Evolutionary conservation across 2,329 filamentous ascomycete genomes (phyloP), one percentile per base, ranked within the genome.

Genomic region (Alternaria triticina): DNA sequence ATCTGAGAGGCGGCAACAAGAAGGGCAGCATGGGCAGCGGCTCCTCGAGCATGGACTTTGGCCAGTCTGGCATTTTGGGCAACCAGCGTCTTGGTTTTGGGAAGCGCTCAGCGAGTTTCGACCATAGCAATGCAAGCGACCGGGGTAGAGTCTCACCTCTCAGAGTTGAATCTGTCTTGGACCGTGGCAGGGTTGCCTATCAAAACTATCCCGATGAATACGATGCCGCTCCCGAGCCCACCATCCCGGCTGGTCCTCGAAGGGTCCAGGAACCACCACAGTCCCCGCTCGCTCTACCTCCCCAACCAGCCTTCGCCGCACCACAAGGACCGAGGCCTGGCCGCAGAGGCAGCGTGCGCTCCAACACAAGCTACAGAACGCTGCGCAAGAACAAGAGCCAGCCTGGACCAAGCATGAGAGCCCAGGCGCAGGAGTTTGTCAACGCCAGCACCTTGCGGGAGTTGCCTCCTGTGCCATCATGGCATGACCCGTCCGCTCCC

Each of bases 151-250:
- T 56, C 20, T 58, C 71, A 12, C 69, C 75, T 9, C 61, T 71
- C 7, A 77, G 74, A 64, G 65, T 87, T 64, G 76, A 83, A 25
- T 83, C 83, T 5, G 78, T 84, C 52, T 67, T 84, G 64, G 79
- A 81, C 50, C 77, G 83, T 62, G 81, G 81, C 15, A 76, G 82
- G 43, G 76, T 81, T 7, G 77, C 80, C n/a, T 81, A 82, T 40
- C 78, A 79, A 54, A 77, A 79, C 43, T 82, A 86, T 73, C 83
- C 85, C 69, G 83, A 86, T 70, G 87, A 91, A 71, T 89, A 90
- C 80, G 91, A 96, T 76, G 91, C 93, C 55, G 94, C 94, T 25
- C 94, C 95, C 13, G 95, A 91, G 40, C 95, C 95, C 6, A 94
- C 89, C 27, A 86, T 97, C 36, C 93, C 93, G 33, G 90, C 86